Percentiles rank a stretch among this genome's conserved stretches.
phyloP scores from a whole-genome alignment of 2,329 filamentous ascomycete species.

The Neofusicoccum parvum region DNA sequence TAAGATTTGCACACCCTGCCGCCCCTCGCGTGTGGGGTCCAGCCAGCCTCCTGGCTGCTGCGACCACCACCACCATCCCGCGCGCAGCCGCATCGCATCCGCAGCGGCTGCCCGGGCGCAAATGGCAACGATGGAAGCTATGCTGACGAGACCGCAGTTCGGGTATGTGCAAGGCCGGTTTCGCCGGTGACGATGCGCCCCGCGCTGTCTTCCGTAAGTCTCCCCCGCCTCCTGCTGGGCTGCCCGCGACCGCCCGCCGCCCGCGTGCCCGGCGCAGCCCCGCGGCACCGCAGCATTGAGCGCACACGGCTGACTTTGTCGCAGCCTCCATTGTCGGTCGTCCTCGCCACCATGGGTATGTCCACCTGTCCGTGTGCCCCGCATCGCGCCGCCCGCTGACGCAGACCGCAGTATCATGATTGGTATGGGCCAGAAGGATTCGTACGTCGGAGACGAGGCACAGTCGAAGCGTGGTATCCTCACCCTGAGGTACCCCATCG shows the following conservation, averaged over 20 bases:
- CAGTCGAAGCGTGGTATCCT: slow-evolving; percentile 99
- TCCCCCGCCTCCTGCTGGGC: slow-evolving; percentile 31
- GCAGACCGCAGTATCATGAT: slow-evolving; percentile 88
- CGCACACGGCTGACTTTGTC: slow-evolving; percentile 33
- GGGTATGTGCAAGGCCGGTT: slow-evolving; percentile 99
- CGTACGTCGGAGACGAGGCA: slow-evolving; percentile 99
- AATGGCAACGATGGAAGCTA: slow-evolving; percentile 23
- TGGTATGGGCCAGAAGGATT: slow-evolving; percentile 99
- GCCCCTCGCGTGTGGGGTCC: slow-evolving; percentile 43
- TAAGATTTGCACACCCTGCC: slow-evolving; percentile 63
- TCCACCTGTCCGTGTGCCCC: slow-evolving; percentile 25
- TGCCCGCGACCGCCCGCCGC: neutral
- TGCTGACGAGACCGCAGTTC: slow-evolving; percentile 67
- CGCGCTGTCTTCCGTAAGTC: slow-evolving; percentile 99
- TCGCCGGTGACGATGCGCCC: slow-evolving; percentile 99
- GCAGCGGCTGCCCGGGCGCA: slow-evolving; percentile 4
- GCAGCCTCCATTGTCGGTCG: slow-evolving; percentile 98
- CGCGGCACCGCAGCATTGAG: slow-evolving; percentile 23
- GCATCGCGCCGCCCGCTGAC: slow-evolving; percentile 40
- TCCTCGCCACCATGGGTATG: slow-evolving; percentile 99
- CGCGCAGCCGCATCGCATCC: slow-evolving; percentile 9
- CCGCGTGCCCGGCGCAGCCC: slow-evolving; percentile 17
- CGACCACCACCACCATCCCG: slow-evolving; percentile 4
- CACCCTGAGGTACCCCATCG: slow-evolving; percentile 98
- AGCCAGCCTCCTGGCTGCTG: slow-evolving; percentile 19